Percentiles rank a stretch among this genome's conserved stretches.
Evolutionary conservation across 2,329 filamentous ascomycete species (phyloP).

Genomic region (Colletotrichum chrysophilum): DNA sequence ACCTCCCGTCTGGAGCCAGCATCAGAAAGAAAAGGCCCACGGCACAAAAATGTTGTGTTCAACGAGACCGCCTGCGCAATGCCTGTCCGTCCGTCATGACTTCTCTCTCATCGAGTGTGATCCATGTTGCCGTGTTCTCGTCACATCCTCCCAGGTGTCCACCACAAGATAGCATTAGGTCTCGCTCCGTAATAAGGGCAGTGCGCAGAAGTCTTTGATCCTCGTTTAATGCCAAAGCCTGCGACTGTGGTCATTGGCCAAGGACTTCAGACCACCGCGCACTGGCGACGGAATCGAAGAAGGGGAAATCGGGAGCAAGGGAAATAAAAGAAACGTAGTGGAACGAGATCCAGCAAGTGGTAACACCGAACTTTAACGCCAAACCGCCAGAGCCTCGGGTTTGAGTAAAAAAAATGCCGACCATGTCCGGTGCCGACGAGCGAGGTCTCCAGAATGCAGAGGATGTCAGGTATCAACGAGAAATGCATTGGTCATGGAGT

Average conservation of each 20-base stretch:
- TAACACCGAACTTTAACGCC: slow-evolving; percentile 21
- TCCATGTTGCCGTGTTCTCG: background rate
- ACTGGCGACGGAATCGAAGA: background rate
- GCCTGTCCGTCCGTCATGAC: background rate
- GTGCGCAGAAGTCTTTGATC: background rate
- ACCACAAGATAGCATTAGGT: background rate
- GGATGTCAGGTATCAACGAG: slow-evolving; percentile 65
- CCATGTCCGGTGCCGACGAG: background rate
- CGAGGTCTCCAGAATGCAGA: slow-evolving; percentile 47
- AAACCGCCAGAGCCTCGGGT: slow-evolving; percentile 47
- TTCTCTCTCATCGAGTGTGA: background rate
- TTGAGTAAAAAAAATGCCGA: background rate
- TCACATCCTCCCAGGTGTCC: background rate
- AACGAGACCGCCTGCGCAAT: slow-evolving; percentile 7
- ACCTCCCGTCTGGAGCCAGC: background rate
- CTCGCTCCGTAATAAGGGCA: background rate
- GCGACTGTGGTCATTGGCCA: background rate
- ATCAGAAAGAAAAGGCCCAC: background rate
- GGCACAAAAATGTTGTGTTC: background rate
- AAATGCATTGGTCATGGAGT: slow-evolving; percentile 28
- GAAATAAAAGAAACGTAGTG: slow-evolving; percentile 21
- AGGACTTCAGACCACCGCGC: background rate
- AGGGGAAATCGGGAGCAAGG: slow-evolving; percentile 5
- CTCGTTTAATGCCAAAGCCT: background rate
- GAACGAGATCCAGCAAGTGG: slow-evolving; percentile 11